phyloP scores from a whole-genome alignment of 208 protist genomes.

The Leishmania major region DNA sequence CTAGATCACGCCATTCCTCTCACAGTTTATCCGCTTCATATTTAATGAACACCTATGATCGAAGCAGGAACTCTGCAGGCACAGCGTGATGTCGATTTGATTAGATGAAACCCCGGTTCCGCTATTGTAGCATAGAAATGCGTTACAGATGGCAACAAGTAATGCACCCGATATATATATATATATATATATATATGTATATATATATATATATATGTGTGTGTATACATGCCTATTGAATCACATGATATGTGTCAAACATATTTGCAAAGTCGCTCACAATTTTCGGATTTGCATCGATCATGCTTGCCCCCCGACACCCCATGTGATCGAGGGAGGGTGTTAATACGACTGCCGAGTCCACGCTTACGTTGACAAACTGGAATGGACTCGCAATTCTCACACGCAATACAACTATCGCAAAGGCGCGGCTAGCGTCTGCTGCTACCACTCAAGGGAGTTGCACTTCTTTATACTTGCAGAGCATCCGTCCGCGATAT shows the following conservation, averaged over 20 bases:
- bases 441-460: not conserved
- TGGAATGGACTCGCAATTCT: slow-evolving; percentile 16
- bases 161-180: not conserved
- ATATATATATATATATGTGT: not conserved
- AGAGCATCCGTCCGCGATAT: slow-evolving; percentile 28
- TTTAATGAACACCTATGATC: slow-evolving; percentile 52
- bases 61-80: slow-evolving; percentile 48
- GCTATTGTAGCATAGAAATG: slow-evolving; percentile 53
- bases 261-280: slow-evolving; percentile 29
- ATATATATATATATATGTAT: not conserved
- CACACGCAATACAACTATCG: slow-evolving; percentile 31
- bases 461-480: slow-evolving; percentile 9
- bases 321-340: slow-evolving; percentile 36
- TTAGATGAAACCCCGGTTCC: slow-evolving; percentile 32
- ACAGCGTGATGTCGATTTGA: slow-evolving; percentile 28
- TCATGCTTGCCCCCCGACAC: slow-evolving; percentile 38
- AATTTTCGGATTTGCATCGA: slow-evolving; percentile 28
- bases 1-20: slow-evolving; percentile 15
- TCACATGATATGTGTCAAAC: slow-evolving; percentile 21
- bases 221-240: not conserved
- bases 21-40: slow-evolving; percentile 30
- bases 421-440: not conserved
- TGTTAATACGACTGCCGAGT: not conserved
- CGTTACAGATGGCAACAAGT: slow-evolving; percentile 35
- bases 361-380: slow-evolving; percentile 17